Percentiles rank a stretch among this genome's conserved stretches.
Conservation (phyloP, 2,329 filamentous ascomycete genomes). For the Phaeosphaeriaceae sp. region DNA sequence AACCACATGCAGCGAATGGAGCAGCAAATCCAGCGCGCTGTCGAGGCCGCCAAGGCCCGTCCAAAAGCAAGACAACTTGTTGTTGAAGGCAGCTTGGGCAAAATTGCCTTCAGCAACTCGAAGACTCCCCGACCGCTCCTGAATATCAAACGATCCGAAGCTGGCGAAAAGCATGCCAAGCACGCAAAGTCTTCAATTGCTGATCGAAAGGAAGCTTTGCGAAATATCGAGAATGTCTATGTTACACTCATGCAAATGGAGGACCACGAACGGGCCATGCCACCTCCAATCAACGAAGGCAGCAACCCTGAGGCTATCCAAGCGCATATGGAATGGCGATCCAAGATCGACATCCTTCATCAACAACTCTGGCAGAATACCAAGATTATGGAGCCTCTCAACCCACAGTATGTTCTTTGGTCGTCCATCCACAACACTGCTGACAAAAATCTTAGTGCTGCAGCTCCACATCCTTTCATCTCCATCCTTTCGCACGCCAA, state of each 20-base stretch:
- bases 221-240: slow-evolving; percentile 90
- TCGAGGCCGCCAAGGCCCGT: slow-evolving; percentile 95
- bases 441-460: slow-evolving; percentile 61
- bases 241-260: slow-evolving; percentile 90
- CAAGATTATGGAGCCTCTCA: slow-evolving; percentile 93
- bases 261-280: slow-evolving; percentile 85
- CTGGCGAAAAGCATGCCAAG: slow-evolving; percentile 56
- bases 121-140: slow-evolving; percentile 95
- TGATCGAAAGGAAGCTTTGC: slow-evolving; percentile 82
- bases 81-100: slow-evolving; percentile 93
- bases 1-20: slow-evolving; percentile 99
- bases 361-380: slow-evolving; percentile 82
- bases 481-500: slow-evolving; percentile 93
- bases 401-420: slow-evolving; percentile 52
- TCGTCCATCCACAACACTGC: background rate
- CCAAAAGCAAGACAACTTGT: slow-evolving; percentile 98
- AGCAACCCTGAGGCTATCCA: slow-evolving; percentile 73
- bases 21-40: slow-evolving; percentile 95
- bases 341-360: slow-evolving; percentile 74
- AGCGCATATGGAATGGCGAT: slow-evolving; percentile 80
- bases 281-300: slow-evolving; percentile 68
- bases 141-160: slow-evolving; percentile 90
- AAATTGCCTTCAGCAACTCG: slow-evolving; percentile 98
- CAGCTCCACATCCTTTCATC: slow-evolving; percentile 86
- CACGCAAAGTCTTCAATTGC: slow-evolving; percentile 60